Conservation (phyloP, 2,329 filamentous ascomycete genomes). For the Xylariaceae sp. region DNA sequence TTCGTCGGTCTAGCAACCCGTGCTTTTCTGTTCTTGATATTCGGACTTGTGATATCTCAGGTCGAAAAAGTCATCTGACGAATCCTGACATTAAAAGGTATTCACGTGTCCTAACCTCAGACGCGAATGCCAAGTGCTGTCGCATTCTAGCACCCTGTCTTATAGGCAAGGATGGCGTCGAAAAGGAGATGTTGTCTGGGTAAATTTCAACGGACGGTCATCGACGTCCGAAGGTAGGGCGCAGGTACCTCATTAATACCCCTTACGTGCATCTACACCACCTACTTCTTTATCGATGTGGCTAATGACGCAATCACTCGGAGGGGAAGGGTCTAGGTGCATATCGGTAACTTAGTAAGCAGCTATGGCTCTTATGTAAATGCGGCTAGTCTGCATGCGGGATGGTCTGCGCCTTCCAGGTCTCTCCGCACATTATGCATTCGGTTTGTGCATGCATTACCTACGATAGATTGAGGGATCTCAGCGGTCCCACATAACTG, state of each 20-base stretch:
- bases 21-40: not conserved
- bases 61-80: not conserved
- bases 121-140: not conserved
- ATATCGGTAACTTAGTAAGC: not conserved
- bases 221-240: not conserved
- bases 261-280: not conserved
- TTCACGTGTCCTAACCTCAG: not conserved
- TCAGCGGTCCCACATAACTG: conserved; percentile 5
- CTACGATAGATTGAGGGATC: conserved; percentile 4
- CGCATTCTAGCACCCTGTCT: not conserved
- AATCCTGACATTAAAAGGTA: not conserved
- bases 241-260: not conserved
- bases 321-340: not conserved
- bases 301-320: conserved; percentile 24
- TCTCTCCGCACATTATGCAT: not conserved
- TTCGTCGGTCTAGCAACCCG: not conserved
- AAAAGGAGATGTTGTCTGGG: not conserved
- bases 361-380: not conserved
- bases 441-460: not conserved
- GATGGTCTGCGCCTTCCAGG: not conserved
- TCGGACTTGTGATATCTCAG: not conserved
- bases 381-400: not conserved
- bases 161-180: not conserved
- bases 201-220: not conserved
- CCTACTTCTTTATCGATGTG: conserved; percentile 5